Evolutionary conservation across 2,329 filamentous ascomycete species (phyloP), one percentile per base, ranked within the genome.

Genomic region (Orbilia blumenaviensis): DNA sequence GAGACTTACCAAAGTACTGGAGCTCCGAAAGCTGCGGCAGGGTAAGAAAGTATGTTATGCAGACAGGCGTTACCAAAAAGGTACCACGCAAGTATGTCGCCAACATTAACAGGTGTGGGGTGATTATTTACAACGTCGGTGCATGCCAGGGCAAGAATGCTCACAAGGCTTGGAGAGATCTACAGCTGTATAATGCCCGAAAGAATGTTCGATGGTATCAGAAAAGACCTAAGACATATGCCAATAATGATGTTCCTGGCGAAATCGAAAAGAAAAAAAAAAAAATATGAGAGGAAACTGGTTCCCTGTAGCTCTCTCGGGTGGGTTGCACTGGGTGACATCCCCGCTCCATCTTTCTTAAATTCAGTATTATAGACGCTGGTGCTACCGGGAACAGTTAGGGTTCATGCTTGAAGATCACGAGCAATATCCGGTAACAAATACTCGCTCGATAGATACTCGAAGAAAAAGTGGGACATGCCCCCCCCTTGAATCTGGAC

Each of bases 171-270:
- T 54, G 50, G 50, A 36, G 7, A 61, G 29, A 16, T 38, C 10
- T 5, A 18, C 10, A 21, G 36, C 7, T 38, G 1, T 44, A 61
- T 5, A 61, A 61, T 16, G 50, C 29, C 23, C 25, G 50, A n/a
- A 56, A 36, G 34, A 36, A 56, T 16, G 50, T 56, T 21, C 38
- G 50, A 29, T 56, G 50, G 36, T 56, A 56, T 16, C 50, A 36
- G 18, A 27, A 56, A 36, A n/a, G 25, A 2, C 8, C 29, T 29
- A 34, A 34, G 7, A 10, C 25, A 1, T 29, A 29, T 2, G 25
- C 25, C 21, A 54, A 27, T 10, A 32, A 27, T n/a, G 23, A 54
- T 27, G 32, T 54, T 25, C 18, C 48, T 4, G 12, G 29, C 21
- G 48, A 27, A 14, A 27, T 54, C 25, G 25, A n/a, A n/a, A n/a